Evolutionary conservation across 208 protist genomes (phyloP).

Genomic region (Acanthamoeba divionensis): DNA sequence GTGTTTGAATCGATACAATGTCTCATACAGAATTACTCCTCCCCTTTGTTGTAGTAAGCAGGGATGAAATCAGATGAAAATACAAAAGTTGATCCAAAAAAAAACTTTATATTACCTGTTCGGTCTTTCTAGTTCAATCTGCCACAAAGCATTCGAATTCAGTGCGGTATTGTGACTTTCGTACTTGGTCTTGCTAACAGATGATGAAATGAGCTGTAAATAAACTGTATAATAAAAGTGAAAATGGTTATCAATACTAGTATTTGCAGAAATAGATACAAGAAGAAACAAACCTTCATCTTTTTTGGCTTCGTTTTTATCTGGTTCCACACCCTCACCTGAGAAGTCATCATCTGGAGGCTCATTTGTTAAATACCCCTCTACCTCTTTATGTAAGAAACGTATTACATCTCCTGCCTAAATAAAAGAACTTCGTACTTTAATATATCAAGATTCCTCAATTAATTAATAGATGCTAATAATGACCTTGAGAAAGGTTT

Average conservation of each 20-base stretch:
- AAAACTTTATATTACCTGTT: too few relatives aligned
- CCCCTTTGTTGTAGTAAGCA: too few relatives aligned
- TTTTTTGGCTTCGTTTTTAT: not conserved
- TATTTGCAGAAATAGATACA: too few relatives aligned
- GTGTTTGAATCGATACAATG: slow-evolving; percentile 15
- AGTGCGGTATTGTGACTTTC: not conserved
- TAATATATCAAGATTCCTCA: too few relatives aligned
- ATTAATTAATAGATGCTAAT: too few relatives aligned
- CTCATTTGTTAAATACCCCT: slow-evolving; percentile 21
- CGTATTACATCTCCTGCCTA: slow-evolving; percentile 26
- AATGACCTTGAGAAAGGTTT: slow-evolving; percentile 38
- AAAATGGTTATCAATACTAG: too few relatives aligned
- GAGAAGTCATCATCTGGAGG: too few relatives aligned
- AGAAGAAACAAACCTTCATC: not conserved
- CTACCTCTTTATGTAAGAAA: slow-evolving; percentile 38
- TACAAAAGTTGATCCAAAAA: too few relatives aligned
- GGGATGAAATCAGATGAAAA: too few relatives aligned
- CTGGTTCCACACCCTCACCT: not conserved
- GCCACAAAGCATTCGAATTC: slow-evolving; percentile 10
- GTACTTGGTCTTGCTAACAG: not conserved
- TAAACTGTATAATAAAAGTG: not conserved
- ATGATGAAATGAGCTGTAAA: not conserved
- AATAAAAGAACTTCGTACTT: too few relatives aligned
- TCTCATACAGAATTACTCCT: too few relatives aligned
- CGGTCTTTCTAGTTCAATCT: not conserved